Conservation (phyloP, 371 early-diverging fungal species). For the Mucor indicus region DNA sequence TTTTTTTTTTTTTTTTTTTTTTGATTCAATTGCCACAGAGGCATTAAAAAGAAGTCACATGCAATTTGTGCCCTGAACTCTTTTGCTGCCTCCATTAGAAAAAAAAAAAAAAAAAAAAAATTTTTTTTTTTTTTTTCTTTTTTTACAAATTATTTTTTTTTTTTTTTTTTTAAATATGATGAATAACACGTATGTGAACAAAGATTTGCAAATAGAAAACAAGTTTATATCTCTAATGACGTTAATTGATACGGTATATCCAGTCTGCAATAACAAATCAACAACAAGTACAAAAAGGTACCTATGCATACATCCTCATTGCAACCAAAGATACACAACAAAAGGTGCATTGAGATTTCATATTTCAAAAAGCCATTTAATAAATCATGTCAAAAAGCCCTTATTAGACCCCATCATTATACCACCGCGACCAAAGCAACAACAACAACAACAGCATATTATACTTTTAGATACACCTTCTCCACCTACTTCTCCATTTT, state of each 20-base stretch:
- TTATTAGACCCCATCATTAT: conserved; percentile 8
- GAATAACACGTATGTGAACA: conserved; percentile 1
- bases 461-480: conserved; percentile 8
- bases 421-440: background rate
- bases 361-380: conserved; percentile 23
- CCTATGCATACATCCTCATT: conserved; percentile 32
- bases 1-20: background rate
- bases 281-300: conserved; percentile 17
- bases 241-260: conserved; percentile 30
- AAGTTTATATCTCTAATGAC: conserved; percentile 21
- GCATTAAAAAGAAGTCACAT: too few relatives aligned
- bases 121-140: background rate
- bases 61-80: too few relatives aligned
- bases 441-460: background rate
- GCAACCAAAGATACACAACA: conserved; percentile 18
- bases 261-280: conserved; percentile 19
- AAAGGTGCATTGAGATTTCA: conserved; percentile 29
- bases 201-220: conserved; percentile 17
- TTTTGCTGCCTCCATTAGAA: too few relatives aligned
- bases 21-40: too few relatives aligned
- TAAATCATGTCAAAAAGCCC: conserved; percentile 3
- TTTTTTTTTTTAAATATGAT: too few relatives aligned
- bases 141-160: too few relatives aligned
- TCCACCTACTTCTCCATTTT: conserved; percentile 20
- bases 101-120: background rate